These are phyloP conservation scores for Diaporthe vexans DNA, from an alignment of 2,329 filamentous ascomycete species.

Conservation along the genomic window DNA sequence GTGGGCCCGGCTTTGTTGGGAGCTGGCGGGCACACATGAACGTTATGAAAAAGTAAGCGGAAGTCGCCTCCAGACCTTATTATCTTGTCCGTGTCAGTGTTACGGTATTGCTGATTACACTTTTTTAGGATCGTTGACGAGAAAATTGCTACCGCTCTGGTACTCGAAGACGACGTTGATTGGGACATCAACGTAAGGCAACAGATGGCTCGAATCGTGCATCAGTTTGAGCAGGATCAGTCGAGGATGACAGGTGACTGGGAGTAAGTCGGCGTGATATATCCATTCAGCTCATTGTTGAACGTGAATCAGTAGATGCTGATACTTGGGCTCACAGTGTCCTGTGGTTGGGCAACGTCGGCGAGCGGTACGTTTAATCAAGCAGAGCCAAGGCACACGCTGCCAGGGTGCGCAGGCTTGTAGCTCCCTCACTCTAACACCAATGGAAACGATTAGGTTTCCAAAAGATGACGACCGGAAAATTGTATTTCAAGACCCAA, in stretches of 20 bases:
- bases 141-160: neutral
- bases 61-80: too few relatives aligned
- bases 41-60: too few relatives aligned
- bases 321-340: neutral
- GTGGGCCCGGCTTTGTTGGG: too few relatives aligned
- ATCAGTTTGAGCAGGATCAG: neutral
- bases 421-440: neutral
- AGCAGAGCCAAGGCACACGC: neutral
- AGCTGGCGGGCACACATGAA: too few relatives aligned
- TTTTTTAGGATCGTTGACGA: neutral
- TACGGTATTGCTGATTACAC: too few relatives aligned
- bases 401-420: too few relatives aligned
- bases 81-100: too few relatives aligned
- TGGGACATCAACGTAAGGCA: conserved; percentile 12
- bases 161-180: conserved; percentile 14
- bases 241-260: neutral
- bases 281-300: neutral
- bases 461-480: conserved; percentile 10
- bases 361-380: conserved; percentile 1
- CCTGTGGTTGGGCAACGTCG: conserved; percentile 3
- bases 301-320: neutral
- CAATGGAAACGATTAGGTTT: neutral
- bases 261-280: neutral
- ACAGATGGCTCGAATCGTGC: conserved; percentile 20
- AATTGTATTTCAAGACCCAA: conserved; percentile 12